phyloP scores from a whole-genome alignment of 306 rosid species.

The Sophora flavescens region DNA sequence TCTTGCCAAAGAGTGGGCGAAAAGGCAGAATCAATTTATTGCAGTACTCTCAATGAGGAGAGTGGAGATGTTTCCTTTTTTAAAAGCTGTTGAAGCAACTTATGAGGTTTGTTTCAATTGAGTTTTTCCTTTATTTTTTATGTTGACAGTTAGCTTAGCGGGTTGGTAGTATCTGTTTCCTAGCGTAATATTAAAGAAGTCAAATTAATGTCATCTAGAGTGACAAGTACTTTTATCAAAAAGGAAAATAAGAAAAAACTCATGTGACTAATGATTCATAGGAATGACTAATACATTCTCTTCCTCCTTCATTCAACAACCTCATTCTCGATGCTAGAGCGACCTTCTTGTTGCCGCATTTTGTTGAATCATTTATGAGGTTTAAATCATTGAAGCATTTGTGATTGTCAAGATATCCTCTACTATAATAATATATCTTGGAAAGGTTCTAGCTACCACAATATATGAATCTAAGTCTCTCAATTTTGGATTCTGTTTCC shows the following conservation, averaged over 20 bases:
- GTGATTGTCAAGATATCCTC: constrained; percentile 10
- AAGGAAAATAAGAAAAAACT: too few species aligned
- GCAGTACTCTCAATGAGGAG: constrained; percentile 62
- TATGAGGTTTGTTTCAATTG: constrained; percentile 66
- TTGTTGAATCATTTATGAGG: too few species aligned
- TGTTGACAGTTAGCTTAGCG: constrained; percentile 22
- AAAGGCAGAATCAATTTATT: constrained; percentile 61
- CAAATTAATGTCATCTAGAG: not conserved
- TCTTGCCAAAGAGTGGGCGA: constrained; percentile 78
- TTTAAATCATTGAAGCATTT: too few species aligned
- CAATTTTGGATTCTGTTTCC: constrained; percentile 27
- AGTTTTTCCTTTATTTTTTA: constrained; percentile 17
- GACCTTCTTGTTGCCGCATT: too few species aligned
- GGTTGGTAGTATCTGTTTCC: constrained; percentile 15
- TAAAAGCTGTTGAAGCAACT: constrained; percentile 64
- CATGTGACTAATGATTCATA: too few species aligned
- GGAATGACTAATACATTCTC: too few species aligned
- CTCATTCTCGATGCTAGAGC: too few species aligned
- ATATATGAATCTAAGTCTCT: constrained; percentile 11
- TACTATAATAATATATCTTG: not conserved
- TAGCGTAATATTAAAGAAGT: not conserved
- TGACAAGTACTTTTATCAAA: not conserved
- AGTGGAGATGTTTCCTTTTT: constrained; percentile 53
- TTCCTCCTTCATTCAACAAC: too few species aligned
- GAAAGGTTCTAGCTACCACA: constrained; percentile 8